These are phyloP conservation scores for Suillus subluteus DNA, from an alignment of 768 basidiomycete genomes.

Conservation along the genomic window DNA sequence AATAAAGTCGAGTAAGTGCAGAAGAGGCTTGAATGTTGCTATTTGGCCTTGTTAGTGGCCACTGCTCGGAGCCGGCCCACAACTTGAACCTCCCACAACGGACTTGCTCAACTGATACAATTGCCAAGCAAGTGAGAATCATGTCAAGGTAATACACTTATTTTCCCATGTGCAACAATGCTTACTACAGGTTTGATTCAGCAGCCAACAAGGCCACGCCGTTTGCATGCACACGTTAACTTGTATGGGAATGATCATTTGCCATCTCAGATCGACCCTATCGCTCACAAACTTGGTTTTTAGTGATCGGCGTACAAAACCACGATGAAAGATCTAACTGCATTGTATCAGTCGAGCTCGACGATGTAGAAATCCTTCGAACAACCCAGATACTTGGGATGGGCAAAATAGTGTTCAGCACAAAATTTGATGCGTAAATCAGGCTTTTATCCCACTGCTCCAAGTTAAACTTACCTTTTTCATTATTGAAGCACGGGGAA, in stretches of 20 bases:
- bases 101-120: not conserved
- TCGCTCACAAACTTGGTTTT: not conserved
- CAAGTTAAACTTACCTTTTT: not conserved
- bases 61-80: no score
- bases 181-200: not conserved
- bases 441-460: not conserved
- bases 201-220: not conserved
- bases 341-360: not conserved
- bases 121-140: not conserved
- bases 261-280: not conserved
- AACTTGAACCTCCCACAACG: no score
- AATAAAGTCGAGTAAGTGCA: no score
- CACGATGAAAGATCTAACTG: not conserved
- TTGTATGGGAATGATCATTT: not conserved
- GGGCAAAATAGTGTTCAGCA: not conserved
- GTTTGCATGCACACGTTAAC: not conserved
- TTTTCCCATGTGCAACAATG: not conserved
- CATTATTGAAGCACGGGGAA: not conserved
- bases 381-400: not conserved
- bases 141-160: not conserved
- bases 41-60: no score
- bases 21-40: no score
- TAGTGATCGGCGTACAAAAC: not conserved
- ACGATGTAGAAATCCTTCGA: not conserved
- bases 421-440: slow-evolving; percentile 2